Evolutionary conservation across 495 filamentous ascomycete genomes (phyloP).

Genomic region (Daldinia grandis): DNA sequence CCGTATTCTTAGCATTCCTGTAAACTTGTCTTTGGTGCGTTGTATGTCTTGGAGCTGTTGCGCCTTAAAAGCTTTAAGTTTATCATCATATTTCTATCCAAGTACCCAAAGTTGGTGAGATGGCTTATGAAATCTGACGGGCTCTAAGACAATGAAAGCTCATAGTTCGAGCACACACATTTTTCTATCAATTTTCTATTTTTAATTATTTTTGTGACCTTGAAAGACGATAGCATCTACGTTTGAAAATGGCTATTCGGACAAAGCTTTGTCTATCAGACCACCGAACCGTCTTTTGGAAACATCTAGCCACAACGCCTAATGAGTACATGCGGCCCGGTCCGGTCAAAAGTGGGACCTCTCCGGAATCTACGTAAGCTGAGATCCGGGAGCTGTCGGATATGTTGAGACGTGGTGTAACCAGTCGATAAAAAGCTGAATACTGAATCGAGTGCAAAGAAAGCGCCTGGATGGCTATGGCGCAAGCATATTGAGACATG

Average conservation of each 20-base stretch:
- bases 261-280: not conserved
- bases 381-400: not conserved
- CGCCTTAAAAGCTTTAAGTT: not conserved
- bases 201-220: too few species aligned
- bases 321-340: slow-evolving; percentile 7
- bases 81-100: not conserved
- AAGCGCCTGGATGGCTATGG: not conserved
- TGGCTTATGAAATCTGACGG: not conserved
- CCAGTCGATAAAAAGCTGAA: not conserved
- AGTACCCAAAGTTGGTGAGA: not conserved
- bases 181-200: too few species aligned
- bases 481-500: not conserved
- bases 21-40: not conserved
- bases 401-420: not conserved
- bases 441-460: not conserved
- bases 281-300: not conserved
- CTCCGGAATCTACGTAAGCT: slow-evolving; percentile 2
- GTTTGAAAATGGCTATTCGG: not conserved
- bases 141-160: too few species aligned
- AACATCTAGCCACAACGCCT: not conserved
- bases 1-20: not conserved
- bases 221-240: not conserved
- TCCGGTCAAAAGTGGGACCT: slow-evolving; percentile 23
- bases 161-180: too few species aligned
- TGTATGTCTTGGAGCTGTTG: not conserved